A percentile compares a stretch with the other conserved stretches of the same genome.
These are phyloP conservation scores for Fusarium concolor DNA, from an alignment of 2,329 filamentous ascomycete genomes.

Conservation along the genomic window DNA sequence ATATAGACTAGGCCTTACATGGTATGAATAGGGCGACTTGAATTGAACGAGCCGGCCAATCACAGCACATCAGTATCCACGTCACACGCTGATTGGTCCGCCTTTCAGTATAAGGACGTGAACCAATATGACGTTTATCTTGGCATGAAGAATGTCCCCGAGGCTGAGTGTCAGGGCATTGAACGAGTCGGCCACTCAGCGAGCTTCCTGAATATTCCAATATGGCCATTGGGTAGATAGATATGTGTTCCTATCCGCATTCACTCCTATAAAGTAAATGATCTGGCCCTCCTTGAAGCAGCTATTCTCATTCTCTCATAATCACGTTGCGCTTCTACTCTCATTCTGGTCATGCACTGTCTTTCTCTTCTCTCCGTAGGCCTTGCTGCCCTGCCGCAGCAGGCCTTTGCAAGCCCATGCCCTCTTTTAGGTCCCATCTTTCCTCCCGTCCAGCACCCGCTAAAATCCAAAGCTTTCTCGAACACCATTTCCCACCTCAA, in stretches of 20 bases:
- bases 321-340: no score
- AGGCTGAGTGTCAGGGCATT: no score
- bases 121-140: no score
- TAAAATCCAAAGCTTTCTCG: neutral
- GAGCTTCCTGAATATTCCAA: accelerated
- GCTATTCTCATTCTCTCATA: neutral
- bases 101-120: no score
- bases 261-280: neutral
- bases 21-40: no score
- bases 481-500: neutral
- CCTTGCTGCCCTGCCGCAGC: neutral
- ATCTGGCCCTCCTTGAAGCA: accelerated
- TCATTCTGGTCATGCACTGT: neutral
- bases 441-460: neutral
- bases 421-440: conserved; percentile 9
- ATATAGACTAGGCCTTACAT: no score
- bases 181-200: neutral
- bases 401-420: neutral
- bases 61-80: accelerated
- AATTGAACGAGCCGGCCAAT: neutral
- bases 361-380: neutral
- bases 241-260: no score
- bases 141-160: no score
- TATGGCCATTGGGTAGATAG: accelerated
- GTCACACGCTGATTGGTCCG: neutral